Evolutionary conservation across 2,329 filamentous ascomycete genomes (phyloP), one percentile per base, ranked within the genome.

Genomic region (Verticillium klebahnii): DNA sequence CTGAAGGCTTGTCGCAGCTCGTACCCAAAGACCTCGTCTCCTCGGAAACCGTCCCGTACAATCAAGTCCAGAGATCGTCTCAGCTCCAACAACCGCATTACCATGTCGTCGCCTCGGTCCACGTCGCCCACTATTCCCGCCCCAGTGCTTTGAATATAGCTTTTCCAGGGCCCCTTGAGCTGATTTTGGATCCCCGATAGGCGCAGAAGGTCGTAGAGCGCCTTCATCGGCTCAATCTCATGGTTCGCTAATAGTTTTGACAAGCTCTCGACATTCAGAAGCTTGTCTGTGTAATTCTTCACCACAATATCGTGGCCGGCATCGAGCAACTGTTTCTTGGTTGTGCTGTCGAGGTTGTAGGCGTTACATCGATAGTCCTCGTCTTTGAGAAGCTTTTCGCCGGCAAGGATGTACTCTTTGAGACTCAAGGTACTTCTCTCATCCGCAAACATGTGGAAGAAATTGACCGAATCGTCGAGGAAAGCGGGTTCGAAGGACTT

Each of bases 1-100:
- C 91, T 89, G 71, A 99, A 98, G 0, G 92, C 85, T 69, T 97
- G 92, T 61, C 95, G 86, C 67, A 99, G 82, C 12, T 84, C 86
- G 73, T 93, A 90, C 0, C 88, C 84, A 57, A 98, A 87, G 25
- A 86, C 83, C n/a, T 92, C 86, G 67, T 97, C 86, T 60, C 86
- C 87, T 56, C 84, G 81, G 70, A 99, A 97, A 0, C 92, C 88
- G 57, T 89, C 85, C 50, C 87, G 85, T 72, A 92, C 89, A 67
- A 94, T 87, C 50, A 87, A 77, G 70, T 97, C 93, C 9, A 97
- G 79, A 36, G 88, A 85, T 57, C 87, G 85, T 72, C 97, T 93
- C 67, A 99, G 85, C 31, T 90, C 86, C 11, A 99, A 80, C 5
- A 99, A 80, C 37, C 91, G 86, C 5, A 92, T 78, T 1, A 99